A percentile compares a stretch with the other conserved stretches of the same genome.
Conservation (phyloP, 768 basidiomycete genomes). For the Mycena crocata region DNA sequence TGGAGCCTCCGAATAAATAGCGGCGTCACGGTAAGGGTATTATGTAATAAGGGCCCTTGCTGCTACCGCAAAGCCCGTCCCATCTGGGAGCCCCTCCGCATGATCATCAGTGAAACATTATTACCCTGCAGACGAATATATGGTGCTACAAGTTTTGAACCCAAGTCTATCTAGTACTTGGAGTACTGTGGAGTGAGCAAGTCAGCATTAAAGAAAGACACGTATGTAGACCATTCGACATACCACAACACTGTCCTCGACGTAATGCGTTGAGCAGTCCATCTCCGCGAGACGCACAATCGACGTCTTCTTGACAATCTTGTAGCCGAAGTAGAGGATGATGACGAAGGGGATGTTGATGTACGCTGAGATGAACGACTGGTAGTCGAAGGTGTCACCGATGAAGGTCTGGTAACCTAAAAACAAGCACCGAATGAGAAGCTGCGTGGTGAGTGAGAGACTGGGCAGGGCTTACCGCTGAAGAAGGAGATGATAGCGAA, state of each 20-base stretch:
- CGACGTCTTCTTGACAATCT: conserved; percentile 34
- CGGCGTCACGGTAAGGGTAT: background rate
- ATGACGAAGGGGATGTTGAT: conserved; percentile 39
- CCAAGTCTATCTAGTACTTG: conserved; percentile 28
- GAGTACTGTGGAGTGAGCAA: conserved; percentile 18
- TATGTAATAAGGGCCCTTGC: background rate
- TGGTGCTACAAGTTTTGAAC: conserved; percentile 14
- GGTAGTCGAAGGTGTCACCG: conserved; percentile 26
- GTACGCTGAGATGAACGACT: conserved; percentile 36
- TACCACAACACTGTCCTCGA: conserved; percentile 33
- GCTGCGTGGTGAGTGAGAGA: background rate
- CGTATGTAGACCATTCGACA: background rate
- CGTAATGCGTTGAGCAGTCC: conserved; percentile 37
- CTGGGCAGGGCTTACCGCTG: conserved; percentile 25
- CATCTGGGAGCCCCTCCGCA: background rate
- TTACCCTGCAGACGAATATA: conserved; percentile 14
- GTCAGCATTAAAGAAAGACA: background rate
- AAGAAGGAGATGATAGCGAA: conserved; percentile 37
- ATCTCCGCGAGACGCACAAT: conserved; percentile 31
- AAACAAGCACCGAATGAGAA: background rate
- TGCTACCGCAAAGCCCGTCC: background rate
- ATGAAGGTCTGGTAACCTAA: conserved; percentile 31
- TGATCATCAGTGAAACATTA: conserved; percentile 12
- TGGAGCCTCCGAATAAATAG: background rate
- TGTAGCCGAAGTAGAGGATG: conserved; percentile 39